A percentile compares a stretch with the other conserved stretches of the same genome.
These are phyloP conservation scores for Apocynum venetum DNA, from an alignment of 257 asterid genomes.

Conservation along the genomic window DNA sequence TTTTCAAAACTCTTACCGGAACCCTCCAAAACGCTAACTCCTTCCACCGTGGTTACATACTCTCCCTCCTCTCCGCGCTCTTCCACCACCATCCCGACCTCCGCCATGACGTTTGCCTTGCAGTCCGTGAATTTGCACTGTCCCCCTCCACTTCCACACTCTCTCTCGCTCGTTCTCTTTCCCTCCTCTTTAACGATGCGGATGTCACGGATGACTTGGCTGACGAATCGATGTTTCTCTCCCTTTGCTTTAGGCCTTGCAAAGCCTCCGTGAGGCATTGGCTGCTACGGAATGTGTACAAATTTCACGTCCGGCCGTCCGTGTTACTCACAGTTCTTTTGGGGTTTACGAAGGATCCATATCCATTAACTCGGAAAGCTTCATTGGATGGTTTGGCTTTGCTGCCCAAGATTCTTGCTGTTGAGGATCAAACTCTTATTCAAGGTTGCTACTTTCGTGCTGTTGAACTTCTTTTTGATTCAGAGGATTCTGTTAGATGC, in stretches of 20 bases:
- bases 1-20: slow-evolving; percentile 39
- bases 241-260: slow-evolving; percentile 50
- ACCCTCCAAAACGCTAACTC: slow-evolving; percentile 33
- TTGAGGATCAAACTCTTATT: slow-evolving; percentile 57
- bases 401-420: slow-evolving; percentile 33
- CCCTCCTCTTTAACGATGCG: slow-evolving; percentile 26
- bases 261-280: slow-evolving; percentile 46
- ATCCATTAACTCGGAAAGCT: slow-evolving; percentile 58
- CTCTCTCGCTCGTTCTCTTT: slow-evolving; percentile 48
- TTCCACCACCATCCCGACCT: slow-evolving; percentile 41
- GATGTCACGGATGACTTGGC: not conserved
- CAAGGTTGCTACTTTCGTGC: slow-evolving; percentile 72
- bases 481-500: slow-evolving; percentile 60
- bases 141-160: slow-evolving; percentile 37
- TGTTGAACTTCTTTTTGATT: slow-evolving; percentile 70
- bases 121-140: slow-evolving; percentile 34
- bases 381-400: slow-evolving; percentile 66
- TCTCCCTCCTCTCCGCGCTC: slow-evolving; percentile 51
- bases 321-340: slow-evolving; percentile 63
- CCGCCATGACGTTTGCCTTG: slow-evolving; percentile 31
- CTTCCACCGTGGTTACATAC: slow-evolving; percentile 15
- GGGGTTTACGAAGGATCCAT: slow-evolving; percentile 88
- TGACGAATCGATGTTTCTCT: slow-evolving; percentile 45
- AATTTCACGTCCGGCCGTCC: slow-evolving; percentile 57
- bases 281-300: slow-evolving; percentile 51